Evolutionary conservation across 2,329 filamentous ascomycete genomes (phyloP).

Genomic region (Trichoderma sp.): DNA sequence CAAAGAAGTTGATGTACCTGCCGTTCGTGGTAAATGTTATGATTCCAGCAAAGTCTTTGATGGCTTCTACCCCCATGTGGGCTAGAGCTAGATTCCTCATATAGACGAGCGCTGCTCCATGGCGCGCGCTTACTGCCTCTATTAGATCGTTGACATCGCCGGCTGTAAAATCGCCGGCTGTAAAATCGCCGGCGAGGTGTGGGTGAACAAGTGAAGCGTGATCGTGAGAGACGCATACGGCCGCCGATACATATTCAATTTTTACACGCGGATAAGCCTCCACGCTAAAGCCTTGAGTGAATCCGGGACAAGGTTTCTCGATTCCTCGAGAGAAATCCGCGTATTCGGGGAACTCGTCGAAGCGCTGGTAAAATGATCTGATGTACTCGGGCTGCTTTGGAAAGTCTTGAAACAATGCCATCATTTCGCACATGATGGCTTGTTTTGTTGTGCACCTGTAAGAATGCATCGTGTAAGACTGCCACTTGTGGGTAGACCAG

Average conservation of each 20-base stretch:
- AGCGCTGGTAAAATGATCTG: not conserved
- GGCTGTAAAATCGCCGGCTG: slow-evolving; percentile 28
- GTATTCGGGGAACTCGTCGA: slow-evolving; percentile 5
- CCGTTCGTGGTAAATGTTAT: slow-evolving; percentile 31
- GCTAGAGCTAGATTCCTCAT: slow-evolving; percentile 28
- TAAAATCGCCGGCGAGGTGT: slow-evolving; percentile 30
- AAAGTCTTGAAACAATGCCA: not conserved
- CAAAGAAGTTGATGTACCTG: slow-evolving; percentile 26
- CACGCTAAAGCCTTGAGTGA: not conserved
- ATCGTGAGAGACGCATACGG: not conserved
- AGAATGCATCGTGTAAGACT: not conserved
- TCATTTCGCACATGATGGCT: not conserved
- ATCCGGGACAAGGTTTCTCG: slow-evolving; percentile 1
- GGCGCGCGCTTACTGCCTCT: slow-evolving; percentile 25
- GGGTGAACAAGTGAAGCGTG: slow-evolving; percentile 27
- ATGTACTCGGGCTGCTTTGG: not conserved
- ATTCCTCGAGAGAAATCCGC: not conserved
- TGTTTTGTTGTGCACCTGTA: not conserved
- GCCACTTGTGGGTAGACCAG: not conserved
- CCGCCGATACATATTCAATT: not conserved
- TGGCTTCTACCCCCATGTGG: slow-evolving; percentile 22
- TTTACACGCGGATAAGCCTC: not conserved
- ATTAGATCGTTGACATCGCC: slow-evolving; percentile 17
- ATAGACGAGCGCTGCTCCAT: slow-evolving; percentile 30
- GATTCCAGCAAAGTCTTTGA: slow-evolving; percentile 24